Conservation (phyloP, 495 filamentous ascomycete species). For the Filosporella fistucella region DNA sequence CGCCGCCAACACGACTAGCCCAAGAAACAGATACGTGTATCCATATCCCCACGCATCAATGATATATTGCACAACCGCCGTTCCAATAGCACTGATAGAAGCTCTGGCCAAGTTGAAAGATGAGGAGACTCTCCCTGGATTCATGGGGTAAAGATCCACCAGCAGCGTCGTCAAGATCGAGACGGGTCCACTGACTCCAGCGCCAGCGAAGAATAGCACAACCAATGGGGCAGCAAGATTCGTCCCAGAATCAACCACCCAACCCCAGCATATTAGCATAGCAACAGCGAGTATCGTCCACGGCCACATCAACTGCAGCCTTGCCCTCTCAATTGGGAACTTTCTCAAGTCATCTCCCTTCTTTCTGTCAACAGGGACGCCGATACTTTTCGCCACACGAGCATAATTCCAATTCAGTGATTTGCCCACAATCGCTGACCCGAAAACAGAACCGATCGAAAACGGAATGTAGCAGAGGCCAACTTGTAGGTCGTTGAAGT, state of each 20-base stretch:
- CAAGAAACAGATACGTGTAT: constrained; percentile 47
- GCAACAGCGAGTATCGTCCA: constrained; percentile 31
- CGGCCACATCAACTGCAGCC: constrained; percentile 46
- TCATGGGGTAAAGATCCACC: constrained; percentile 28
- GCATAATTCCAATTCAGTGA: constrained; percentile 46
- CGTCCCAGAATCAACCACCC: not conserved
- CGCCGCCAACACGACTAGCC: constrained; percentile 20
- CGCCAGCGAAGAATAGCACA: constrained; percentile 17
- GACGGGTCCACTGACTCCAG: constrained; percentile 23
- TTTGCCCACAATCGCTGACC: constrained; percentile 56
- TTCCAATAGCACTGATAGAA: not conserved
- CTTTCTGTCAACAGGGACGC: constrained; percentile 35
- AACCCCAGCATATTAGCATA: constrained; percentile 5
- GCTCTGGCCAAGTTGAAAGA: constrained; percentile 6
- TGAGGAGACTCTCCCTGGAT: constrained; percentile 6
- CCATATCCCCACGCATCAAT: constrained; percentile 1
- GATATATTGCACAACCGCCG: not conserved
- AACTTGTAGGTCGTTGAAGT: constrained; percentile 56
- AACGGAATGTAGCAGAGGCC: constrained; percentile 56
- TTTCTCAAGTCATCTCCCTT: constrained; percentile 42
- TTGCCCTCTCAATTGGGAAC: constrained; percentile 58
- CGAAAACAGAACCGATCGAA: constrained; percentile 59
- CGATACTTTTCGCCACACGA: constrained; percentile 30
- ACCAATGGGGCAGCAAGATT: constrained; percentile 6
- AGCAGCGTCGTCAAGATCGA: constrained; percentile 22